Percentiles rank a stretch among this genome's conserved stretches.
These are phyloP conservation scores for Fusarium sp. DNA, from an alignment of 2,329 filamentous ascomycete species.

Conservation along the genomic window DNA sequence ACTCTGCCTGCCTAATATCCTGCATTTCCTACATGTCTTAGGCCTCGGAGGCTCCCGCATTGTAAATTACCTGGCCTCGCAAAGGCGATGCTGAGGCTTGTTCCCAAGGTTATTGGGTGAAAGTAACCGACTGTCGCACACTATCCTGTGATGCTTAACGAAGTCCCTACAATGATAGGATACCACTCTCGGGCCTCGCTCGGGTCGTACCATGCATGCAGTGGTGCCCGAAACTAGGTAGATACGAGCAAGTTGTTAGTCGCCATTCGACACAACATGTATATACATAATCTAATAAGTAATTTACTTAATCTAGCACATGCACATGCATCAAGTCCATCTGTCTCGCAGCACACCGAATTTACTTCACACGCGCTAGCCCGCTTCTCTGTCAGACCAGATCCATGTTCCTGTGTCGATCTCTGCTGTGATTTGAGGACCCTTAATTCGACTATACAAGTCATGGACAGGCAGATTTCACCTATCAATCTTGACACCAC, in stretches of 20 bases:
- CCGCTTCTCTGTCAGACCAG: background rate
- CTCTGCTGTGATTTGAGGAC: slow-evolving; percentile 10
- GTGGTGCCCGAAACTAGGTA: background rate
- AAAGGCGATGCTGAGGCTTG: background rate
- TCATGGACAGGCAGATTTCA: background rate
- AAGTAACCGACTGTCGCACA: background rate
- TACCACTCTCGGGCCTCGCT: background rate
- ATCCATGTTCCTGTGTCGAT: slow-evolving; percentile 4
- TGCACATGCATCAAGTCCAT: background rate
- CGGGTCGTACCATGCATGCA: slow-evolving; percentile 1
- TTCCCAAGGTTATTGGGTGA: background rate
- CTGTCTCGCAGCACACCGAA: slow-evolving; percentile 9
- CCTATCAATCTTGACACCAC: slow-evolving; percentile 48
- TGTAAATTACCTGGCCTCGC: background rate
- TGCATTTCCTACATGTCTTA: background rate
- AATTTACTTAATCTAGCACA: background rate
- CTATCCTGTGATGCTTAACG: background rate
- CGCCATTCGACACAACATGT: background rate
- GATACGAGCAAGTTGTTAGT: background rate
- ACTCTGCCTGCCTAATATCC: background rate
- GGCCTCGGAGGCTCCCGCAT: background rate
- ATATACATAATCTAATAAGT: background rate
- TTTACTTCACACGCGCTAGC: slow-evolving; percentile 9
- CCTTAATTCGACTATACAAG: slow-evolving; percentile 1
- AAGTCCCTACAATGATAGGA: background rate